Conservation (phyloP, 768 basidiomycete species). For the Neoboletus magnificus region DNA sequence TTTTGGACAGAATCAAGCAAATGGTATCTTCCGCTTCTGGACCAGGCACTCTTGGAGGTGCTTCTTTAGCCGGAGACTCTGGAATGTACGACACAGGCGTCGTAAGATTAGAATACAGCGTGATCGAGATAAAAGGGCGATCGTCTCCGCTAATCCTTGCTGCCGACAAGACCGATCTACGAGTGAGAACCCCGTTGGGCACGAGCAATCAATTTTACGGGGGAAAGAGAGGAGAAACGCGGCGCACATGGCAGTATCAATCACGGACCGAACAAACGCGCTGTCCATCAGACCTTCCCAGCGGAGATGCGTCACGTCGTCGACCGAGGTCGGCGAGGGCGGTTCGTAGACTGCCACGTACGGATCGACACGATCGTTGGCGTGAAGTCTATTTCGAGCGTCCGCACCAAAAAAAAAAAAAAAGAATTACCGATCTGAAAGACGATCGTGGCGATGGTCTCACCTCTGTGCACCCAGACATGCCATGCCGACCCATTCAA, state of each 20-base stretch:
- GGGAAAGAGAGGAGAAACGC: background rate
- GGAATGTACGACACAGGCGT: constrained; percentile 53
- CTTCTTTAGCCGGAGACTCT: constrained; percentile 18
- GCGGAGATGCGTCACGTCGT: constrained; percentile 48
- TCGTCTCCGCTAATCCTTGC: constrained; percentile 5
- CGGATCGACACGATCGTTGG: constrained; percentile 64
- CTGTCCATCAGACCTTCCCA: constrained; percentile 61
- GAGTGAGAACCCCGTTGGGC: background rate
- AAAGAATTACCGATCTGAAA: background rate
- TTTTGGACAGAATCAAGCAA: constrained; percentile 38
- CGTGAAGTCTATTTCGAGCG: constrained; percentile 43
- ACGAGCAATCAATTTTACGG: too few species aligned
- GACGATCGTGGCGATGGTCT: background rate
- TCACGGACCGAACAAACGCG: constrained; percentile 48
- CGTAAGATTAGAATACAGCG: constrained; percentile 39
- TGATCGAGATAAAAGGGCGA: constrained; percentile 16
- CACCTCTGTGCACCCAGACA: constrained; percentile 65
- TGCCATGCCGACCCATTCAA: constrained; percentile 77
- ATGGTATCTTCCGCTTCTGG: constrained; percentile 53
- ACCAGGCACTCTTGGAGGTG: constrained; percentile 42
- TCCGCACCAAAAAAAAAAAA: background rate
- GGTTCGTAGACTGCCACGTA: constrained; percentile 65
- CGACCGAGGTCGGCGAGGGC: constrained; percentile 44
- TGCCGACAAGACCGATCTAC: constrained; percentile 10
- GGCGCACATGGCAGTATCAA: constrained; percentile 42